Conservation (phyloP, 148 eudicot species). For the Agrostemma githago region DNA sequence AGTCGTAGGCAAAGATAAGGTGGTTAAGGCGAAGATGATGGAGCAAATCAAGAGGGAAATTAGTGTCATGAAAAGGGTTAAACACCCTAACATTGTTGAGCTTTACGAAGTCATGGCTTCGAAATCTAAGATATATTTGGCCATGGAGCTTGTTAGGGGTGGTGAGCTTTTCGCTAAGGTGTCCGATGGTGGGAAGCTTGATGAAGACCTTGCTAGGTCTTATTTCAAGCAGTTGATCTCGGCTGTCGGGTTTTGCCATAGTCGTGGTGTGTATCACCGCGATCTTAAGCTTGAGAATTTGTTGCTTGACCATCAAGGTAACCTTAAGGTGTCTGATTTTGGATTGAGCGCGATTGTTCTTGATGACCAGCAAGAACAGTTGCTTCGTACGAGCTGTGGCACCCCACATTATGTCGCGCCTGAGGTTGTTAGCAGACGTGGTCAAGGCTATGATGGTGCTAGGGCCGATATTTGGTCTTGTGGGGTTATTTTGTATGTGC, state of each 20-base stretch:
- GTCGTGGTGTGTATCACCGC: slow-evolving; percentile 77
- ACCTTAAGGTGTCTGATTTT: slow-evolving; percentile 63
- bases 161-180: slow-evolving; percentile 62
- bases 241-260: slow-evolving; percentile 73
- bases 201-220: slow-evolving; percentile 40
- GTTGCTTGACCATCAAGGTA: slow-evolving; percentile 45
- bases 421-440: slow-evolving; percentile 64
- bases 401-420: slow-evolving; percentile 89
- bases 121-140: slow-evolving; percentile 58
- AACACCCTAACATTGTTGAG: slow-evolving; percentile 63
- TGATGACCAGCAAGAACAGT: slow-evolving; percentile 36
- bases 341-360: slow-evolving; percentile 55
- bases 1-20: slow-evolving; percentile 68
- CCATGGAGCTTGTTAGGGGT: slow-evolving; percentile 71
- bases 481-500: slow-evolving; percentile 58
- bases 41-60: slow-evolving; percentile 77
- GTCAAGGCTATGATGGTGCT: slow-evolving; percentile 66
- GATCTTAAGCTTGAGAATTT: slow-evolving; percentile 72
- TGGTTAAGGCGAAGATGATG: slow-evolving; percentile 60
- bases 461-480: slow-evolving; percentile 83
- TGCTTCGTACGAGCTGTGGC: slow-evolving; percentile 69
- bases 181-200: slow-evolving; percentile 45
- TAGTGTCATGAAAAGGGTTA: slow-evolving; percentile 65
- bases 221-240: slow-evolving; percentile 68
- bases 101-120: slow-evolving; percentile 74